Base-by-base conservation (phyloP, 192 early-diverging fungal genomes). In the Backusella luteola region DNA sequence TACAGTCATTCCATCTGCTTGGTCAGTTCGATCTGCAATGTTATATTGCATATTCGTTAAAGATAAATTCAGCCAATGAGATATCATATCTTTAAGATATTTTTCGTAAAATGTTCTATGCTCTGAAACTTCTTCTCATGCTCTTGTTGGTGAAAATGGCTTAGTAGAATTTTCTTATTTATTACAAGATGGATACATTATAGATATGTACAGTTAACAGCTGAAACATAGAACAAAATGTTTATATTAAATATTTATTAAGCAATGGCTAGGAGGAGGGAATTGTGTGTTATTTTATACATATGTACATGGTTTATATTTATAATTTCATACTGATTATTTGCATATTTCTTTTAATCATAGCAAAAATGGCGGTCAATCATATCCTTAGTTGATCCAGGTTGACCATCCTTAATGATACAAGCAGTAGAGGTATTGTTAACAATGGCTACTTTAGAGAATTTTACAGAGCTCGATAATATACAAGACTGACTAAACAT, bases 381-480 rank as follows among this genome's bases (percentile, higher is more conserved):
- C 35, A 69, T 1, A 14, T 23, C 38, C 15, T 69, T 69, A 3
- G 68, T 36, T 35, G 68, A 69, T 69, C 68, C 68, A 23, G 68
- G 68, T 12, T 41, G 34, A 39, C n/a, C 36, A 39, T 41, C 68
- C 19, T 41, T 69, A 9, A 38, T 69, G 7, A 69, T 69, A 12
- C 38, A 69, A 21, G 68, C 36, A 41, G 68, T 69, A 12, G 68
- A 23, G 21, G 68, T 39, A 38, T 69, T 23, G 23, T 69, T 69
- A 17, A 69, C 68, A 41, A 69, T 69, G 2, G 38, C 35, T n/a
- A 69, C 68, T 69, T 69, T 69, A 9, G 68, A 69, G 12, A 69
- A 69, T 39, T 69, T 69, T 9, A 69, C 68, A 69, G 68, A 39
- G 39, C n/a, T 14, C n/a, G n/a, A 41, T 11, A 23, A 7, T 17